Evolutionary conservation across 805 yeast genomes (phyloP), one percentile per base, ranked within the genome.

Genomic region (Saccharomycodes ludwigii): DNA sequence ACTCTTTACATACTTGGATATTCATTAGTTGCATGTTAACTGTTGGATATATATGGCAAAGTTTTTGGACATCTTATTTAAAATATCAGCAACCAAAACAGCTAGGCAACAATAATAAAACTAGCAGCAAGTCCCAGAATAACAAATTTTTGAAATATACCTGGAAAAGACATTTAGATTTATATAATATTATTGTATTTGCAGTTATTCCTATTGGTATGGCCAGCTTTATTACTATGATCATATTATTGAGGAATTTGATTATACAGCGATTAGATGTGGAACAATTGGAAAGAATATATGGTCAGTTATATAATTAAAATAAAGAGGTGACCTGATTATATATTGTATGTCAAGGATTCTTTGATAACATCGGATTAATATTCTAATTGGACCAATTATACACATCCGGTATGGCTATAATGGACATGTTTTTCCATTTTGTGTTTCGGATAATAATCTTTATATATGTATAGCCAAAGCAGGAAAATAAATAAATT

Each of bases 131-230:
- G 11, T n/a, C 24, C 13, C 21, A 24, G 7, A 20, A 32, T 10
- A 27, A 26, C n/a, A 30, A 38, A 18, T 38, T 33, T 8, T 40
- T 45, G 34, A 44, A 40, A 27, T 47, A 49, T 27, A 40, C 49
- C 10, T 43, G 40, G 21, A 52, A 48, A 24, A 65, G 95, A 33
- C 76, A 85, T 21, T 81, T 86, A 37, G 94, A 88, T 51, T 64
- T 86, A 34, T 83, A 84, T 53, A 82, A 80, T 43, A 81, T 91
- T 30, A 84, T 81, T 1, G 96, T 88, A 2, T 88, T 83, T 59
- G 96, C 97, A 2, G 98, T 88, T 24, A 95, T 88, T n/a, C 98
- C 98, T 0, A 84, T 88, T 12, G 97, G 98, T 0, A 48, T 88
- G 37, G 96, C 97, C 4, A 82, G 95, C 44, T 88, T 91, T 47